Conservation (phyloP, 371 early-diverging fungal genomes). For the Syncephalis plumigaleata region DNA sequence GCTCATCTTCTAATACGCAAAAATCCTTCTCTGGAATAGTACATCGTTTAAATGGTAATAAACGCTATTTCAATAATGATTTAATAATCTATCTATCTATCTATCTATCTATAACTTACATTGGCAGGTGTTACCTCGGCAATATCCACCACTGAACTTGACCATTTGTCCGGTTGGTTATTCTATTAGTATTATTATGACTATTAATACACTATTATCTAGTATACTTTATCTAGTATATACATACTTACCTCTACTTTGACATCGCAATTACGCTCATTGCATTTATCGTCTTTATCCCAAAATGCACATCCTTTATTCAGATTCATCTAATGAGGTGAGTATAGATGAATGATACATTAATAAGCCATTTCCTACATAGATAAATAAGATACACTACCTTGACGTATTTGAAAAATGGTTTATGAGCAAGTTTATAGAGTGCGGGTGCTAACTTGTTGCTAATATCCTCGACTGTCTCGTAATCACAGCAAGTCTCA, state of each 20-base stretch:
- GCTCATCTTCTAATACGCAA: slow-evolving; percentile 74
- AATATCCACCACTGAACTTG: background rate
- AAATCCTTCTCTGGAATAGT: slow-evolving; percentile 66
- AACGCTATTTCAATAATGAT: background rate
- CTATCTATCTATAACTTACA: background rate
- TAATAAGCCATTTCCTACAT: background rate
- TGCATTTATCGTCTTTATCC: slow-evolving; percentile 66
- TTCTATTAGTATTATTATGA: background rate
- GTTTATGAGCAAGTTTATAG: slow-evolving; percentile 51
- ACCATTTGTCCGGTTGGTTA: slow-evolving; percentile 1
- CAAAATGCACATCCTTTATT: slow-evolving; percentile 88
- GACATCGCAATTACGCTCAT: slow-evolving; percentile 76
- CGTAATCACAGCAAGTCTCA: slow-evolving; percentile 71
- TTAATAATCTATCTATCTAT: background rate
- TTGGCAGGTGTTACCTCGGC: background rate
- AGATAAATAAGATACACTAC: slow-evolving; percentile 15
- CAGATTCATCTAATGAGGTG: slow-evolving; percentile 47
- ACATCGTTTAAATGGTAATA: slow-evolving; percentile 18
- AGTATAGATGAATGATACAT: no score
- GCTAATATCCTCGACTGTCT: slow-evolving; percentile 60
- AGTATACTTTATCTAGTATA: slow-evolving; percentile 16
- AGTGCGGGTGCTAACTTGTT: slow-evolving; percentile 38
- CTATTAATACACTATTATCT: slow-evolving; percentile 7
- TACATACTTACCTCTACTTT: slow-evolving; percentile 46
- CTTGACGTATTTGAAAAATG: slow-evolving; percentile 81